Evolutionary conservation across 805 yeast genomes (phyloP).

Genomic region (Aciculoconidium aculeatum): DNA sequence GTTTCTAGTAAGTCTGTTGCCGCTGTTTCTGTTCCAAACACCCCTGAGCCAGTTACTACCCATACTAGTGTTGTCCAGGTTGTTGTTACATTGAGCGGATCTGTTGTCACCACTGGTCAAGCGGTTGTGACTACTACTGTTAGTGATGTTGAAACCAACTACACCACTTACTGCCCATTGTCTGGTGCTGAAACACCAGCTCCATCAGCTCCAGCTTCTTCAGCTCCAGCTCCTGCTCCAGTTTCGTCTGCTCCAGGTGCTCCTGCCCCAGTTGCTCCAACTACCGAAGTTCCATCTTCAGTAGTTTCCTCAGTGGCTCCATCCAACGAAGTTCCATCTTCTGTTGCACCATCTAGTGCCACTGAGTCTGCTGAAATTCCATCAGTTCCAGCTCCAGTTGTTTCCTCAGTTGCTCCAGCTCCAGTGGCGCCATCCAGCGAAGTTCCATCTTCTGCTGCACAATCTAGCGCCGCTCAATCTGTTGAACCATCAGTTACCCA

Average conservation of each 20-base stretch:
- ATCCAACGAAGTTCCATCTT: background rate
- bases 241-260: background rate
- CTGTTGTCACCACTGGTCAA: too few relatives aligned
- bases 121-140: too few relatives aligned
- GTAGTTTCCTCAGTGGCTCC: background rate
- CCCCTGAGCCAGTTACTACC: too few relatives aligned
- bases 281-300: background rate
- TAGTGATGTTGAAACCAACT: too few relatives aligned
- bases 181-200: background rate
- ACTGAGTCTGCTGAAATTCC: background rate
- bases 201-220: background rate
- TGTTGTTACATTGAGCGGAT: too few relatives aligned
- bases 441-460: background rate
- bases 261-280: conserved; percentile 1
- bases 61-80: too few relatives aligned
- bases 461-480: background rate
- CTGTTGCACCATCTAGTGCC: background rate
- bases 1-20: too few relatives aligned
- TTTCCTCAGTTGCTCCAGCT: conserved; percentile 1
- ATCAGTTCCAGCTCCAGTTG: background rate
- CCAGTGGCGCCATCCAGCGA: background rate
- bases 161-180: too few relatives aligned
- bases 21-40: too few relatives aligned
- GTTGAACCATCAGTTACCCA: background rate
- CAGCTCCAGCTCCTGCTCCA: background rate